Evolutionary conservation across 768 basidiomycete species (phyloP), one percentile per base, ranked within the genome.

Genomic region (Trametes sanguinea): DNA sequence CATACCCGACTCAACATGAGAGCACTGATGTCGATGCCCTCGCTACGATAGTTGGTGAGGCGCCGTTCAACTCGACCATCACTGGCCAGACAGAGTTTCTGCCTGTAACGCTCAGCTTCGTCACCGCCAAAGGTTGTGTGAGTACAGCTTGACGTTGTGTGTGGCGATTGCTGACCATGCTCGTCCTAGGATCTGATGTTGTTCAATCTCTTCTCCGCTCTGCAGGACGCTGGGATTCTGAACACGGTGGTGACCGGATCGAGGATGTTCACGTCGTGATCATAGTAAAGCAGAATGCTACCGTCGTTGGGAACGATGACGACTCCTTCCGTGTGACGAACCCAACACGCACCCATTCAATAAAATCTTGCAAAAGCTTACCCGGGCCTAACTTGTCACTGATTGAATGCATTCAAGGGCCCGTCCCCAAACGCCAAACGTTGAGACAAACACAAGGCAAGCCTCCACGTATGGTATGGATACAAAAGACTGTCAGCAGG

Each of bases 71-170:
- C 51, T 74, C 73, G 29, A 71, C 71, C 2, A 71, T 74, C 56
- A 72, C 62, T 3, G 65, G 67, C 6, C 58, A 61, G 14, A 65
- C 63, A 4, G 73, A 74, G 62, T 67, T 60, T 44, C 64, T 74
- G 14, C 73, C 73, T 0, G 73, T 74, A 2, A 72, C 73, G 0
- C 53, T 74, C 32, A 71, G 69, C 47, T 71, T 74, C 61, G 42
- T 74, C 9, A 64, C 70, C 13, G 66, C 69, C n/a, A 72, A 71
- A 44, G 64, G 63, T 39, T 74, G 73, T 47, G 72, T 73, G 51
- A 67, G 72, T 63, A 46, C 45, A 22, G 35, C 11, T 11, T 6
- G 11, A 11, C 11, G 6, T 37, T 37, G 35, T 37, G 11, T 11
- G 6, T 37, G 35, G 35, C 6, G 35, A 37, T 37, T 37, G 35